Base-by-base conservation (phyloP, 2,329 filamentous ascomycete species). In the Penicillium italicum region DNA sequence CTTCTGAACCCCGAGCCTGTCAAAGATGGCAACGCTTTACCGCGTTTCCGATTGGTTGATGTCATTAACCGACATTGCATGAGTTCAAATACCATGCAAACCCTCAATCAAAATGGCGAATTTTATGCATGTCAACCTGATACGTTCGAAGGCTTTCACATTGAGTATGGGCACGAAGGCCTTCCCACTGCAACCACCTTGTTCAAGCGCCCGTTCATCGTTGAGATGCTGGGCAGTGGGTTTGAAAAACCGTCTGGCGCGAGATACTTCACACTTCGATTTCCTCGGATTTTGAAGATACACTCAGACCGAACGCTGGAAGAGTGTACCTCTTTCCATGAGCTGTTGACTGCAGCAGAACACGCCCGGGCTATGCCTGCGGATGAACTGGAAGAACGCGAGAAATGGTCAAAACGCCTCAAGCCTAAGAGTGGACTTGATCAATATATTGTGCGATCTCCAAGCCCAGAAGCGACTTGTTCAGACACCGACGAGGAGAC, bases 151-250 rank as follows among this genome's bases (percentile, higher is more conserved):
- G 63, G 67, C 0, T 80, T 84, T 42, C 62, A 71, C 1, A 64
- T 88, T 9, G 73, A 78, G 16, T 73, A 81, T 20, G 77, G 80
- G 11, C 71, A 74, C 11, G 76, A 49, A 16, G 58, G 58, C 33
- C 60, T 76, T 6, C 66, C 73, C 1, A 53, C 58, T 22, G 72
- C 76, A 55, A 70, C 72, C 28, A 66, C 71, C 4, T 72, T 86
- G 1, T 96, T 96, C 69, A 81, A 79, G 7, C 77, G 79, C 0
- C 91, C 91, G 0, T 82, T 90, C 20, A 84, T 96, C 0, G 89
- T 91, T 53, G 92, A 96, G 63, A 77, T 96, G 56, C 80, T 89
- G 24, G 92, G 90, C 50, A 89, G 90, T 59, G 86, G 87, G 0
- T 96, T 91, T 62, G 88, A 91, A 57, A 89, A 87, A 66, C 80